Evolutionary conservation across 306 rosid species (phyloP).

Genomic region (Betula pendula): DNA sequence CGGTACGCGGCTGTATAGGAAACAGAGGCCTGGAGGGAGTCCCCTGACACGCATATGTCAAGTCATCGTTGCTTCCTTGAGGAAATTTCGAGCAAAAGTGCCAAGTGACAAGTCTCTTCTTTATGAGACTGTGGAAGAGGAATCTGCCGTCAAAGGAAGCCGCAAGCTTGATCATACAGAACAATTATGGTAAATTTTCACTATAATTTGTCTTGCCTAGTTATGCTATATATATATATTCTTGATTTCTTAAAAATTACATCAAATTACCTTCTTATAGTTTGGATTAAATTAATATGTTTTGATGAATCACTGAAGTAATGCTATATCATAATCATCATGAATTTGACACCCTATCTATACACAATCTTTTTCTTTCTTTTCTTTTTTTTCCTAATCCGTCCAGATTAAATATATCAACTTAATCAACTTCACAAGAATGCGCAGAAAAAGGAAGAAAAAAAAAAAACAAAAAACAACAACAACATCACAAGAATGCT

Average conservation of each 20-base stretch:
- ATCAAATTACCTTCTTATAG: too few species aligned
- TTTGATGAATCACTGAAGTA: too few species aligned
- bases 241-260: too few species aligned
- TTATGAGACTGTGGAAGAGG: conserved; percentile 26
- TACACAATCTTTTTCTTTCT: background rate
- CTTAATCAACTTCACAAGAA: too few species aligned
- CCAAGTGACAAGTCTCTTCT: conserved; percentile 23
- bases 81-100: conserved; percentile 10
- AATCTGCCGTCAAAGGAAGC: conserved; percentile 21
- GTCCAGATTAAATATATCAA: background rate
- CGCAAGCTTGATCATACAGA: conserved; percentile 29
- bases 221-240: too few species aligned
- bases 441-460: too few species aligned
- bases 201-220: background rate
- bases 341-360: background rate
- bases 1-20: conserved; percentile 24
- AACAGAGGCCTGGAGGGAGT: conserved; percentile 30
- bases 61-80: conserved; percentile 24
- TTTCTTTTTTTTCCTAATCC: background rate
- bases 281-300: too few species aligned
- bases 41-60: conserved; percentile 32
- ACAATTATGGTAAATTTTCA: conserved; percentile 16
- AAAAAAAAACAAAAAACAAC: too few species aligned
- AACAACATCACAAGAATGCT: too few species aligned
- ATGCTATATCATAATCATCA: background rate